Percentiles rank a stretch among this genome's conserved stretches.
phyloP scores from a whole-genome alignment of 257 asterid species.

The Penstemon newberryi region DNA sequence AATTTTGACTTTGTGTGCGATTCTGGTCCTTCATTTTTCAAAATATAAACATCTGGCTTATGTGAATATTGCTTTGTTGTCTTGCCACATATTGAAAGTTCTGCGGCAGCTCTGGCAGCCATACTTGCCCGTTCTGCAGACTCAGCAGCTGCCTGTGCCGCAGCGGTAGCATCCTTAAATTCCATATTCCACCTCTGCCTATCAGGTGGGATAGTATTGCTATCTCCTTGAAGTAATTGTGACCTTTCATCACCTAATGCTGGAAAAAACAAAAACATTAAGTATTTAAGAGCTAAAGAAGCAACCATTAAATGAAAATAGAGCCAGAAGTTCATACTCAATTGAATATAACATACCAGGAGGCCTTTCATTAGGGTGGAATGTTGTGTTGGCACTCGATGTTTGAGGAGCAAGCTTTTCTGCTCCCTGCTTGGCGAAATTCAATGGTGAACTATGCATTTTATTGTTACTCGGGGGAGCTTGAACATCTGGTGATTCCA shows the following conservation, averaged over 20 bases:
- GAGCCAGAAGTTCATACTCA: background rate
- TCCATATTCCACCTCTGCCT: constrained; percentile 65
- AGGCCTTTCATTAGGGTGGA: constrained; percentile 43
- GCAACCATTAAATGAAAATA: background rate
- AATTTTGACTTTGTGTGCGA: constrained; percentile 28
- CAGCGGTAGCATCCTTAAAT: constrained; percentile 87
- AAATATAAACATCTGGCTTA: constrained; percentile 29
- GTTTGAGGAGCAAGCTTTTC: constrained; percentile 34
- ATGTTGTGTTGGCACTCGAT: constrained; percentile 35
- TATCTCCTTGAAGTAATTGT: constrained; percentile 41
- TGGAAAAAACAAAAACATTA: constrained; percentile 24
- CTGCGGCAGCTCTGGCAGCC: constrained; percentile 95
- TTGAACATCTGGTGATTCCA: constrained; percentile 37
- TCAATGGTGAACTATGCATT: constrained; percentile 33
- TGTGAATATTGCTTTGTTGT: constrained; percentile 38
- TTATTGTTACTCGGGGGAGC: constrained; percentile 38
- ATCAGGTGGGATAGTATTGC: constrained; percentile 31
- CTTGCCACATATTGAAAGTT: constrained; percentile 56
- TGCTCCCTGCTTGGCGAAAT: constrained; percentile 34
- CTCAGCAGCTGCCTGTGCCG: constrained; percentile 93
- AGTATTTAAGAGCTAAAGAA: constrained; percentile 21
- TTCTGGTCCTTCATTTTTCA: constrained; percentile 40
- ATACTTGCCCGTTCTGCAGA: constrained; percentile 86
- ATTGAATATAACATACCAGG: constrained; percentile 46
- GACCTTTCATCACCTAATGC: constrained; percentile 35